Base-by-base conservation (phyloP, 1,284 basidiomycete species). In the Mycosarcoma maydis region DNA sequence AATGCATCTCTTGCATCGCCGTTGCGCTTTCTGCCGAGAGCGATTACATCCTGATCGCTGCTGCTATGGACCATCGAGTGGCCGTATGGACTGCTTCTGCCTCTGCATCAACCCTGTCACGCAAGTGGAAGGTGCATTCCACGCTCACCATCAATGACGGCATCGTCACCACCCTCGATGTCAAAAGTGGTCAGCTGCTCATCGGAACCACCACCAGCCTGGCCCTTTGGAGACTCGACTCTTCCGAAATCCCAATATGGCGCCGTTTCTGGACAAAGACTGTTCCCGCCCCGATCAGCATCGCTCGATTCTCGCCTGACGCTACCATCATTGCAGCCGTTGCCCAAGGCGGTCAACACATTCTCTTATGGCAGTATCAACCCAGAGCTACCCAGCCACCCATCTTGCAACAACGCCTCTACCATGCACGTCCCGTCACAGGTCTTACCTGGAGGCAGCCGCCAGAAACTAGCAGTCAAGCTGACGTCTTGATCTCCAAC, bases 51-150 rank as follows among this genome's bases (percentile, higher is more conserved):
- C 17, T 64, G 7, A 10, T 73, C 14, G 72, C 67, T 1, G 67
- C 67, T 13, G 50, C 69, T 4, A 59, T 71, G 55, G 72, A 67
- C 30, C 58, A 70, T 45, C 62, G 72, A 5, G 51, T 73, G 32
- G 72, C 59, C 11, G 27, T 73, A 6, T 73, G 72, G 72, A 46
- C 30, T 22, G 51, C 71, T 6, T 40, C 51, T 2, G 40, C 48
- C 16, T 32, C 50, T 10, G 47, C 64, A 4, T 59, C 67, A 0
- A 37, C 36, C 2, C 34, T 44, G 13, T 54, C 62, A 6, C 52
- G 62, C 30, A 65, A 48, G 33, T 73, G 72, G 72, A 58, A 46
- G 40, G 67, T 73, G 0, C 72, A 73, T 23, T 73, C 72, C 1
- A 70, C 67, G 13, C 51, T 70, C 22, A 67, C 41, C n/a, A 26